Evolutionary conservation across 306 rosid species (phyloP), one percentile per base, ranked within the genome.

Genomic region (Pyrus communis): DNA sequence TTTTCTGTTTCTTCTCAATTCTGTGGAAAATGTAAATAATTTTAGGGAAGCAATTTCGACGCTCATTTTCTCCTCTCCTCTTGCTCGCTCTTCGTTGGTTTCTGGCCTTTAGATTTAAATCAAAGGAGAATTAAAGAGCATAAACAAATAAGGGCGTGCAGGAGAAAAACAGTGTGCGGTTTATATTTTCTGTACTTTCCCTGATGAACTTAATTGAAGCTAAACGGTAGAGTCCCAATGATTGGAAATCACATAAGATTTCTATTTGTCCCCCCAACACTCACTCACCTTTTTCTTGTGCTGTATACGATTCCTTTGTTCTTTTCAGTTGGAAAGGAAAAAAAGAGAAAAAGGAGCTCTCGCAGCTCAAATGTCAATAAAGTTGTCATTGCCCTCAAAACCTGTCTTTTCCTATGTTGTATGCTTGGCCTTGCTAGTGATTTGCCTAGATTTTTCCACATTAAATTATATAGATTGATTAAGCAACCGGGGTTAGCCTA

Each of bases 221-320:
- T 22, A 64, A 68, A 69, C 63, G 46, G 45, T 68, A 31, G 33
- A 38, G 15, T 5, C 9, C 23, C 70, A 45, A 54, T 61, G 30
- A 60, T 62, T 68, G 77, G 77, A 62, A 72, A 77, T 74, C 43
- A 79, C 81, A 21, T 65, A 68, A 69, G 54, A 38, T 67, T 77
- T 28, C 73, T 70, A 73, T 79, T 76, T 84, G 82, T 35, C 63
- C 30, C 55, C 55, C 55, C 55, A 25, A 51, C 62, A 64, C 76
- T 51, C n/a, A 17, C 9, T 17, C 8, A 9, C 15, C 45, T 21
- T 64, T 77, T 35, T 49, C 54, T 35, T 35, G 71, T 14, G 59
- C 82, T 83, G 86, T 72, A 84, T 88, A 67, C 88, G 91, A 84
- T 87, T 79, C 89, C 80, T 4, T 77, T 61, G 49, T 46, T 79